A percentile compares a stretch with the other conserved stretches of the same genome.
These are phyloP conservation scores for Plantago ovata DNA, from an alignment of 257 asterid genomes.

Conservation along the genomic window DNA sequence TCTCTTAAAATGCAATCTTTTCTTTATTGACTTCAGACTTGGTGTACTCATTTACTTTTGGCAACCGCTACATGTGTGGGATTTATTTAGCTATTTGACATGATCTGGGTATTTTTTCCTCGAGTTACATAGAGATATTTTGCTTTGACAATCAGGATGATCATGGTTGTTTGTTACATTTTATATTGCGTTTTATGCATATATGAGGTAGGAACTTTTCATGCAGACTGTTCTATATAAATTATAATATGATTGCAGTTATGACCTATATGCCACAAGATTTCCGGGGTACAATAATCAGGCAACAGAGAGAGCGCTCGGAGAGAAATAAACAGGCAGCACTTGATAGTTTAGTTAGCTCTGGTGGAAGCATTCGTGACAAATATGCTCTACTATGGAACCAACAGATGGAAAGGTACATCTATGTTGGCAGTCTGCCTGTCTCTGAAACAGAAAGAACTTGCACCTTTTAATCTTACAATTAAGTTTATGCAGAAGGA, in stretches of 20 bases:
- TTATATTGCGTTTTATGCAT: neutral
- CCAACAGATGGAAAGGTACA: conserved; percentile 94
- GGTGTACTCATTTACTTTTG: too few species aligned
- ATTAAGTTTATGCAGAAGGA: conserved; percentile 58
- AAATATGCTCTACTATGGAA: conserved; percentile 80
- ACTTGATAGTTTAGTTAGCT: conserved; percentile 66
- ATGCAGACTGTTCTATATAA: neutral
- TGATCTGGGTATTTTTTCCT: too few species aligned
- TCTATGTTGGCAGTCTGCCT: conserved; percentile 11
- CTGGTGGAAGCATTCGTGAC: conserved; percentile 90
- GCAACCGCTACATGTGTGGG: too few species aligned
- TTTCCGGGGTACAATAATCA: conserved; percentile 84
- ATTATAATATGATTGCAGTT: conserved; percentile 39
- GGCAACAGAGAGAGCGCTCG: conserved; percentile 97
- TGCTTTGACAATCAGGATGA: neutral
- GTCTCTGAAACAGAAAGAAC: neutral
- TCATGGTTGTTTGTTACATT: neutral
- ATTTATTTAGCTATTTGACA: too few species aligned
- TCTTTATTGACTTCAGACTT: too few species aligned
- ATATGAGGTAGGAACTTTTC: neutral
- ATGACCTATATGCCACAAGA: conserved; percentile 99
- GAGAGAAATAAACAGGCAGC: conserved; percentile 95
- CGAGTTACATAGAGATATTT: too few species aligned
- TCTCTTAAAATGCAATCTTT: too few species aligned
- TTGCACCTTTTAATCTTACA: conserved; percentile 7